Conservation (phyloP, 495 filamentous ascomycete species). For the Gamarada debralockiae region DNA sequence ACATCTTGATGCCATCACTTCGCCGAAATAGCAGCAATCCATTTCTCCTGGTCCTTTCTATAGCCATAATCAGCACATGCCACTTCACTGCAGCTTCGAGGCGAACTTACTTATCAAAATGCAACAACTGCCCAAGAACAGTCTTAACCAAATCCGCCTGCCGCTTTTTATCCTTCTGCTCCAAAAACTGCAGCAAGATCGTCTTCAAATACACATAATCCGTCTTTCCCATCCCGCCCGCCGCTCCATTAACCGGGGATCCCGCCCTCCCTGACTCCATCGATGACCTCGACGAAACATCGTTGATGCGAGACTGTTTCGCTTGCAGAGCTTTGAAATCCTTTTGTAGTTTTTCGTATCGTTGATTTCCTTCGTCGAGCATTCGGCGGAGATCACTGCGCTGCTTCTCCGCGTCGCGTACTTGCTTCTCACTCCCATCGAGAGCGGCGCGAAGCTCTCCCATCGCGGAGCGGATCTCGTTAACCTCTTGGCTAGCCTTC, state of each 20-base stretch:
- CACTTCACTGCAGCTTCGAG: neutral
- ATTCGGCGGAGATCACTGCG: conserved; percentile 68
- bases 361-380: conserved; percentile 70
- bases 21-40: conserved; percentile 60
- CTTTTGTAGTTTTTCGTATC: conserved; percentile 77
- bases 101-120: conserved; percentile 77
- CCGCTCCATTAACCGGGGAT: conserved; percentile 19
- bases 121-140: conserved; percentile 83
- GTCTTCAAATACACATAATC: conserved; percentile 94
- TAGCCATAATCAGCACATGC: conserved; percentile 11
- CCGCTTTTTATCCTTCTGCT: conserved; percentile 88
- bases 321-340: conserved; percentile 17
- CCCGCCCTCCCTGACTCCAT: conserved; percentile 26
- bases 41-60: conserved; percentile 84
- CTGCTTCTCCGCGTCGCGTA: conserved; percentile 75
- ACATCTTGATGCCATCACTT: conserved; percentile 9
- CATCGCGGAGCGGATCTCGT: conserved; percentile 75
- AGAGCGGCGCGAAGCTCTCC: conserved; percentile 71
- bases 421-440: conserved; percentile 83
- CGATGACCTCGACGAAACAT: conserved; percentile 13
- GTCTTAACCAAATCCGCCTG: conserved; percentile 83
- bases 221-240: conserved; percentile 33
- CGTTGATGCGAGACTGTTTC: conserved; percentile 10
- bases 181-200: conserved; percentile 88
- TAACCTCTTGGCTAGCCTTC: conserved; percentile 62